These are phyloP conservation scores for Nakazawaea ishiwadae DNA, from an alignment of 805 yeast genomes.

Conservation along the genomic window DNA sequence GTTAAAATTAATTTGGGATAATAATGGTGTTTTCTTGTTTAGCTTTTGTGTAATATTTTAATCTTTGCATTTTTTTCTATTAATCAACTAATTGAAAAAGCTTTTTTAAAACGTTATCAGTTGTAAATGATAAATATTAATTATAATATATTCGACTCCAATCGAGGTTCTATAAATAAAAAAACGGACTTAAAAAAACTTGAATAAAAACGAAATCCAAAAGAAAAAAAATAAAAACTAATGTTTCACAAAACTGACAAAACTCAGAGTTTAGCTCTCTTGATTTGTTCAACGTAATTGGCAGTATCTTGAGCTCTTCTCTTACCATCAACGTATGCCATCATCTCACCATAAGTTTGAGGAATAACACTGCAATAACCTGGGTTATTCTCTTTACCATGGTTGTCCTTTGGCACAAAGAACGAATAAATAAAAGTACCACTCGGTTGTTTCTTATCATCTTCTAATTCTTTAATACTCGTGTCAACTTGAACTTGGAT, in stretches of 20 bases:
- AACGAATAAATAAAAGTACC: conserved; percentile 88
- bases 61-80: background rate
- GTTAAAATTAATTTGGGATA: background rate
- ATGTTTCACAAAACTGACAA: no score
- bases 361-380: conserved; percentile 80
- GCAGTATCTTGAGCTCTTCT: conserved; percentile 87
- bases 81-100: background rate
- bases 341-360: conserved; percentile 86
- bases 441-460: conserved; percentile 58
- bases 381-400: conserved; percentile 34
- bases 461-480: conserved; percentile 62
- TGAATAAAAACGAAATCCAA: background rate
- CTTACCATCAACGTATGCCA: conserved; percentile 84
- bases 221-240: background rate
- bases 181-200: background rate
- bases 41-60: background rate
- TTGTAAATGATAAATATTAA: no score
- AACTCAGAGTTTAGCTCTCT: conserved; percentile 12
- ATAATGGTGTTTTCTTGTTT: background rate
- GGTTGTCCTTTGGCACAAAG: conserved; percentile 64
- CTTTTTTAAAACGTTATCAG: background rate
- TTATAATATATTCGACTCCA: background rate
- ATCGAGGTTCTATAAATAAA: background rate
- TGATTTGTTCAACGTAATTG: conserved; percentile 47
- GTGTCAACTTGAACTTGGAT: conserved; percentile 90